phyloP scores from a whole-genome alignment of 331 rosid species.

The Prunus yedoensis region DNA sequence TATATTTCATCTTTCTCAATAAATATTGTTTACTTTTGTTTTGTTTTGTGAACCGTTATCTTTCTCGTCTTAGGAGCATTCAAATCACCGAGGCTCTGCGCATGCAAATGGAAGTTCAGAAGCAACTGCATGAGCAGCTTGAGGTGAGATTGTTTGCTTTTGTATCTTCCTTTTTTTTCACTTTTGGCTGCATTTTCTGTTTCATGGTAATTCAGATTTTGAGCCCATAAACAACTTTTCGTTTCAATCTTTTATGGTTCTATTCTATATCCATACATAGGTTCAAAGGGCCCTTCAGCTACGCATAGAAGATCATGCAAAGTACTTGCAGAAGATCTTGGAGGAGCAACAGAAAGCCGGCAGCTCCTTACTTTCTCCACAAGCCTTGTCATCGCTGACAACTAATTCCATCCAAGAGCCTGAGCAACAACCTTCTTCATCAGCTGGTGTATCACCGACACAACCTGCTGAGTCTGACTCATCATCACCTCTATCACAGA shows the following conservation, averaged over 20 bases:
- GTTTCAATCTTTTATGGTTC: not conserved
- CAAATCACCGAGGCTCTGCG: conserved; percentile 42
- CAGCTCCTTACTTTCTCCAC: conserved; percentile 30
- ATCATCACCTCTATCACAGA: conserved; percentile 19
- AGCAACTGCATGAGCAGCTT: conserved; percentile 47
- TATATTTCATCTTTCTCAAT: not conserved
- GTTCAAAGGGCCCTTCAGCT: conserved; percentile 44
- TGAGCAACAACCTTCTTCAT: conserved; percentile 20
- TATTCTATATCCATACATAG: conserved; percentile 7
- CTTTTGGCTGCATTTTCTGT: not conserved
- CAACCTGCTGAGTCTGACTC: conserved; percentile 25
- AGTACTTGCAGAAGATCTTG: conserved; percentile 43
- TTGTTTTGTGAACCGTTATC: not conserved
- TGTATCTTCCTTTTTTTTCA: not conserved
- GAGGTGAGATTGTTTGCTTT: conserved; percentile 25
- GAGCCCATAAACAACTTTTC: not conserved
- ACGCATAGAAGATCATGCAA: conserved; percentile 46
- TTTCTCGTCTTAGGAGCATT: conserved; percentile 25
- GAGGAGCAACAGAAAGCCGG: conserved; percentile 43
- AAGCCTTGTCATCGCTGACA: conserved; percentile 22
- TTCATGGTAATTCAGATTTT: not conserved
- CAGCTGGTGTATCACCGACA: conserved; percentile 11
- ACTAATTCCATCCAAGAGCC: conserved; percentile 24
- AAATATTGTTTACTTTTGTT: not conserved
- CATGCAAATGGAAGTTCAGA: conserved; percentile 51